phyloP scores from a whole-genome alignment of 495 filamentous ascomycete species.

The Achaetomiella virescens region DNA sequence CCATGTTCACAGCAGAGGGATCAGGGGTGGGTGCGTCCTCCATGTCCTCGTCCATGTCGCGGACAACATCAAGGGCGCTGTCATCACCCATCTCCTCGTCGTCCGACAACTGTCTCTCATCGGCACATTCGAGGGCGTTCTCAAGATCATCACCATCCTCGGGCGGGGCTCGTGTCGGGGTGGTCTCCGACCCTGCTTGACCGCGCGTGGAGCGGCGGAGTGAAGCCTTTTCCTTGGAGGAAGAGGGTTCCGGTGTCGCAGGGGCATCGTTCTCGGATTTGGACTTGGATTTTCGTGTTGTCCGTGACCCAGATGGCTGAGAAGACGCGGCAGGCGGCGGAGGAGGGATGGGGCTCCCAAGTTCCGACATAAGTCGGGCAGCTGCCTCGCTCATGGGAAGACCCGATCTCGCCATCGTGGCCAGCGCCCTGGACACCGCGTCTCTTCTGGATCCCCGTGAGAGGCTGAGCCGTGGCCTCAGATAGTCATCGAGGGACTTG shows the following conservation, averaged over 20 bases:
- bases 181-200: slow-evolving; percentile 41
- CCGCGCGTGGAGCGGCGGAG: slow-evolving; percentile 51
- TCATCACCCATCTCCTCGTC: slow-evolving; percentile 67
- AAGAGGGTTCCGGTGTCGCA: slow-evolving; percentile 32
- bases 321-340: slow-evolving; percentile 31
- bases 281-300: slow-evolving; percentile 42
- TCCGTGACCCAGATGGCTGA: slow-evolving; percentile 36
- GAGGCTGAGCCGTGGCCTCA: slow-evolving; percentile 80
- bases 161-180: slow-evolving; percentile 45
- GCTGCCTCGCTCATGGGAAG: slow-evolving; percentile 34
- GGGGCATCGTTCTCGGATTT: slow-evolving; percentile 38
- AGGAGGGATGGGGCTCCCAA: slow-evolving; percentile 10
- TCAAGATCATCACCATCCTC: slow-evolving; percentile 53
- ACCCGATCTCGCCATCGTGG: slow-evolving; percentile 76
- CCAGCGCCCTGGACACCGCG: slow-evolving; percentile 57
- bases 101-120: slow-evolving; percentile 78
- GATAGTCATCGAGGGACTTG: slow-evolving; percentile 93
- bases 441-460: slow-evolving; percentile 59
- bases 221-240: slow-evolving; percentile 44
- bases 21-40: slow-evolving; percentile 65
- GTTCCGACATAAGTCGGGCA: slow-evolving; percentile 36
- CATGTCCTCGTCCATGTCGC: slow-evolving; percentile 84
- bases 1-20: slow-evolving; percentile 84
- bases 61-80: slow-evolving; percentile 75
- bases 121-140: slow-evolving; percentile 81